A percentile compares a stretch with the other conserved stretches of the same genome.
phyloP scores from a whole-genome alignment of 257 asterid species.

The Plantago ovata region DNA sequence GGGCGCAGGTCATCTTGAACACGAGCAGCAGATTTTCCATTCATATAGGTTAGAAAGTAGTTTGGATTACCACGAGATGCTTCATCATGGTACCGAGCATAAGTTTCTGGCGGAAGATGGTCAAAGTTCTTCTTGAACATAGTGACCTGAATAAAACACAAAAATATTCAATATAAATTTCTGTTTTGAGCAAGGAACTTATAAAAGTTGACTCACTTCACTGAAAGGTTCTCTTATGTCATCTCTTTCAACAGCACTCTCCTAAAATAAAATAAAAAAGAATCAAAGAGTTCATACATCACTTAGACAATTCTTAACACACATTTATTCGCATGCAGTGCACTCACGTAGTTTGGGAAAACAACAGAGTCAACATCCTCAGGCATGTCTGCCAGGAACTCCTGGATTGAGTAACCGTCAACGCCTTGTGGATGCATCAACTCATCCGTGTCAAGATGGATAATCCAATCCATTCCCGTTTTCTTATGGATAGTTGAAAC shows the following conservation, averaged over 20 bases:
- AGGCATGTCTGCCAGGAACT: conserved; percentile 36
- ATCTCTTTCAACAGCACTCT: conserved; percentile 44
- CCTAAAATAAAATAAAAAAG: conserved; percentile 27
- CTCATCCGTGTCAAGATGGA: conserved; percentile 57
- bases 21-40: conserved; percentile 78
- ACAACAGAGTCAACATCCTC: conserved; percentile 31
- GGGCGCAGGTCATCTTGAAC: conserved; percentile 69
- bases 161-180: neutral
- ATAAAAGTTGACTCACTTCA: conserved; percentile 16
- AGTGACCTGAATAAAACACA: conserved; percentile 34
- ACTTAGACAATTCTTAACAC: no score
- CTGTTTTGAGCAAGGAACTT: neutral
- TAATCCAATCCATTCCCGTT: conserved; percentile 55
- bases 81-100: conserved; percentile 44
- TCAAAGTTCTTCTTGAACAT: conserved; percentile 74
- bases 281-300: neutral
- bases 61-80: conserved; percentile 55
- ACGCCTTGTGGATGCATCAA: conserved; percentile 47
- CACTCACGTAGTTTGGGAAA: conserved; percentile 48
- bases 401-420: conserved; percentile 32
- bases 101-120: conserved; percentile 49
- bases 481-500: conserved; percentile 26
- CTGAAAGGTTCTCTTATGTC: conserved; percentile 50
- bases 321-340: no score
- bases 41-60: conserved; percentile 59